Percentiles rank a stretch among this genome's conserved stretches.
These are phyloP conservation scores for Mucor racemosus DNA, from an alignment of 371 early-diverging fungal genomes.

Conservation along the genomic window DNA sequence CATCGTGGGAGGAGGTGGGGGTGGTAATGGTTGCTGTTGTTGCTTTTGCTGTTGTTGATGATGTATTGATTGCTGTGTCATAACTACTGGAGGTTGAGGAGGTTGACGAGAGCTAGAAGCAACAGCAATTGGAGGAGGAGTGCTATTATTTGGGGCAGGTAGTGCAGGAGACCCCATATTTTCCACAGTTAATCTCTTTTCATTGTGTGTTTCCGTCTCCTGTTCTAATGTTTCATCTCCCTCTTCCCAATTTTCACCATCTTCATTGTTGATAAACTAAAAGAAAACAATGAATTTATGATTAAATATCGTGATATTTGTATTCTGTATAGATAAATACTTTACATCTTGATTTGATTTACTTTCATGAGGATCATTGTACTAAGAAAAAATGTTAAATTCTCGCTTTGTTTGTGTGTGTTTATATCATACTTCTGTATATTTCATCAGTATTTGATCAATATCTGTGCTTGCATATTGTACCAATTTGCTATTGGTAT, in stretches of 20 bases:
- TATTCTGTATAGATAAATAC: not conserved
- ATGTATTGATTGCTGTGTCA: slow-evolving; percentile 5
- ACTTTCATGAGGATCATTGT: slow-evolving; percentile 46
- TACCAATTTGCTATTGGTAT: slow-evolving; percentile 87
- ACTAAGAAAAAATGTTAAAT: slow-evolving; percentile 18
- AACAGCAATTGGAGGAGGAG: not conserved
- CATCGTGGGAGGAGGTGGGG: slow-evolving; percentile 8
- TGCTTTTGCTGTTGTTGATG: slow-evolving; percentile 8
- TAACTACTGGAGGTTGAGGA: not conserved
- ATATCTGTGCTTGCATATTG: slow-evolving; percentile 93
- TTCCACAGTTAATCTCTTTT: slow-evolving; percentile 4
- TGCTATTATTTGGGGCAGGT: not conserved
- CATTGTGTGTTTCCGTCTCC: slow-evolving; percentile 2
- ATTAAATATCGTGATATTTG: not conserved
- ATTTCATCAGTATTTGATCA: slow-evolving; percentile 87
- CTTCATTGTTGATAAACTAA: slow-evolving; percentile 19
- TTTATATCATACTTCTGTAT: slow-evolving; percentile 75
- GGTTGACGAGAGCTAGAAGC: not conserved
- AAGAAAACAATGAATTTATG: not conserved
- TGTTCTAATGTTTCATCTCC: slow-evolving; percentile 12
- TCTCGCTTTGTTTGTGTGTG: no score
- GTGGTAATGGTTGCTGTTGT: not conserved
- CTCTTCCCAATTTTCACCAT: slow-evolving; percentile 21
- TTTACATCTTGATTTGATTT: slow-evolving; percentile 50
- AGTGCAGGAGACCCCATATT: not conserved